Conservation (phyloP, 1,284 basidiomycete species). For the Mrakiaceae sp. region DNA sequence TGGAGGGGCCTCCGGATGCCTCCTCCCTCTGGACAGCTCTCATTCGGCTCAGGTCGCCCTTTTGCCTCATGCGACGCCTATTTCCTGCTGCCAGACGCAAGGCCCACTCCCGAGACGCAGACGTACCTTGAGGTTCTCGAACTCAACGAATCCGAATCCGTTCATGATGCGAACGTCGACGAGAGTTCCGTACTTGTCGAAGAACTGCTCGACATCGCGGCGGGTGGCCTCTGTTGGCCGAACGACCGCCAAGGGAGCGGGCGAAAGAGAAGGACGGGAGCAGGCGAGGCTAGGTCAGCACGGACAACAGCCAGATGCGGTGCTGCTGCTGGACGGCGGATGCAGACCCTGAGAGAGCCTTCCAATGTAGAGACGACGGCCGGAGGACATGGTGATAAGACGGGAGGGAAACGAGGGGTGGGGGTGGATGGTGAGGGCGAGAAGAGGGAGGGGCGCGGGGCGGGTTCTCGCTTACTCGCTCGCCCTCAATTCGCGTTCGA, state of each 20-base stretch:
- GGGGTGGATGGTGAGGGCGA: too few species aligned
- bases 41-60: neutral
- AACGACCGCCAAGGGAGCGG: neutral
- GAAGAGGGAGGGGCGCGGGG: too few species aligned
- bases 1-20: neutral
- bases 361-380: too few species aligned
- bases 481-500: too few species aligned
- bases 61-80: neutral
- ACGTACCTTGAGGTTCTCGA: slow-evolving; percentile 62
- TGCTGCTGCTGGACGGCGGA: too few species aligned
- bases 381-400: too few species aligned
- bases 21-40: neutral
- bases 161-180: slow-evolving; percentile 89
- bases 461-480: too few species aligned
- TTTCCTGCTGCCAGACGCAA: too few species aligned
- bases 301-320: too few species aligned
- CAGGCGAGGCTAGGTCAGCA: neutral
- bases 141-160: slow-evolving; percentile 90
- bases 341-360: too few species aligned
- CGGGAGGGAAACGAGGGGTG: too few species aligned
- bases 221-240: slow-evolving; percentile 7
- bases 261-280: neutral
- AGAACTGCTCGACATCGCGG: slow-evolving; percentile 47
- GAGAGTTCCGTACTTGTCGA: slow-evolving; percentile 73
- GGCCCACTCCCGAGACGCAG: neutral